These are phyloP conservation scores for Coleophoma cylindrospora DNA, from an alignment of 2,329 filamentous ascomycete species.

Conservation along the genomic window DNA sequence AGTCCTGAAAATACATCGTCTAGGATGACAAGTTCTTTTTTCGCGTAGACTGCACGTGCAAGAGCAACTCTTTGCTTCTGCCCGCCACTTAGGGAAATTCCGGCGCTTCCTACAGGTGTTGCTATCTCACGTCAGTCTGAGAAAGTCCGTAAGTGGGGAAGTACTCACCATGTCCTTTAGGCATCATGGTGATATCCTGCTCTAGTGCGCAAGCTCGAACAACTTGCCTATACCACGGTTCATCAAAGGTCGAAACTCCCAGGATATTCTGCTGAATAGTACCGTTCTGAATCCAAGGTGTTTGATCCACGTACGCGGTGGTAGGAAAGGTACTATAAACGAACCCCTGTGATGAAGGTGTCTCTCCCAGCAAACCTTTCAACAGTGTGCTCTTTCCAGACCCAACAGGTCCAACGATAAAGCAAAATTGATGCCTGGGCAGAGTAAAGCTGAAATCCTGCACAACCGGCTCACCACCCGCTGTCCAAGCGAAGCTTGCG, in stretches of 20 bases:
- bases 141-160: neutral
- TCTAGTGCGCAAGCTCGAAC: slow-evolving; percentile 60
- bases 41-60: slow-evolving; percentile 42
- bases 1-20: slow-evolving; percentile 14
- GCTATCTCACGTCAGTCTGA: slow-evolving; percentile 1
- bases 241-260: slow-evolving; percentile 35
- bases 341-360: slow-evolving; percentile 16
- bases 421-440: slow-evolving; percentile 12
- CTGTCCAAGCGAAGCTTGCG: slow-evolving; percentile 18
- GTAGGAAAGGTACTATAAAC: slow-evolving; percentile 11
- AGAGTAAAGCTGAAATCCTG: slow-evolving; percentile 14
- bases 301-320: slow-evolving; percentile 38
- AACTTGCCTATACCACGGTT: slow-evolving; percentile 58
- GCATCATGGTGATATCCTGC: slow-evolving; percentile 56
- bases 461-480: slow-evolving; percentile 5
- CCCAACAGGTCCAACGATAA: slow-evolving; percentile 26
- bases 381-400: slow-evolving; percentile 25
- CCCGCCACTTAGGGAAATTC: slow-evolving; percentile 62
- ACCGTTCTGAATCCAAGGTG: slow-evolving; percentile 38
- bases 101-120: slow-evolving; percentile 46
- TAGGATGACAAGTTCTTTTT: slow-evolving; percentile 8
- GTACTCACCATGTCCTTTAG: slow-evolving; percentile 54
- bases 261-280: slow-evolving; percentile 35
- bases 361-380: slow-evolving; percentile 25
- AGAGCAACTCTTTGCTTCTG: slow-evolving; percentile 64